Evolutionary conservation across 106 monocot species (phyloP).

Genomic region (Gastrodia elata): DNA sequence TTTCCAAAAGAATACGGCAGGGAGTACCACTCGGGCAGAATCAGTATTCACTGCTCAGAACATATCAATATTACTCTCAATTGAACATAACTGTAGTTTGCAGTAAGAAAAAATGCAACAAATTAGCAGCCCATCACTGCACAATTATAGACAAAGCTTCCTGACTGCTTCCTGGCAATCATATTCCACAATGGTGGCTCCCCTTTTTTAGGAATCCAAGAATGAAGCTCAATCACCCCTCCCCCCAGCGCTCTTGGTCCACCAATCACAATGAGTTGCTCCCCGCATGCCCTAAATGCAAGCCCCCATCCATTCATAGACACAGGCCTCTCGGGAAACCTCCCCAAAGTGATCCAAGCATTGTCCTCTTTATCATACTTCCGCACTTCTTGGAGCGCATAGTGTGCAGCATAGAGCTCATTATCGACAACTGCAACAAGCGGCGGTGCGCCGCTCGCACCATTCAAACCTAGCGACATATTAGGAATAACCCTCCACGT

Average conservation of each 20-base stretch:
- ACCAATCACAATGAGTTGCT: conserved; percentile 61
- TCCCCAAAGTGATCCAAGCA: conserved; percentile 54
- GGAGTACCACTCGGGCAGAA: conserved; percentile 12
- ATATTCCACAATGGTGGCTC: conserved; percentile 56
- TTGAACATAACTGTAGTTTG: background rate
- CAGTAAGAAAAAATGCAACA: background rate
- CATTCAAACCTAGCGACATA: conserved; percentile 63
- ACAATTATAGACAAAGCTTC: conserved; percentile 89
- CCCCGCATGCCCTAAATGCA: conserved; percentile 65
- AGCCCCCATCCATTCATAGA: conserved; percentile 83
- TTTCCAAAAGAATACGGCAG: conserved; percentile 7
- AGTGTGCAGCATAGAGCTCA: conserved; percentile 72
- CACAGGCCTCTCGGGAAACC: conserved; percentile 56
- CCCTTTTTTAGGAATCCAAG: conserved; percentile 70
- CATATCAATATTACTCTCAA: conserved; percentile 12
- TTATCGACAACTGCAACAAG: conserved; percentile 83
- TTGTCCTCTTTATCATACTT: conserved; percentile 63
- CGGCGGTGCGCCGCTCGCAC: conserved; percentile 57
- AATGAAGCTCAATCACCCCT: conserved; percentile 72
- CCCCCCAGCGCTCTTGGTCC: conserved; percentile 46
- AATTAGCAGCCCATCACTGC: conserved; percentile 89
- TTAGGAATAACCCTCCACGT: conserved; percentile 56
- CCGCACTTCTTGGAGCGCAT: conserved; percentile 43
- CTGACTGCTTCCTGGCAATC: conserved; percentile 62
- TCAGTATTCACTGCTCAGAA: conserved; percentile 8